phyloP scores from a whole-genome alignment of 352 stramenopile species.

The Pythium dissotocum region DNA sequence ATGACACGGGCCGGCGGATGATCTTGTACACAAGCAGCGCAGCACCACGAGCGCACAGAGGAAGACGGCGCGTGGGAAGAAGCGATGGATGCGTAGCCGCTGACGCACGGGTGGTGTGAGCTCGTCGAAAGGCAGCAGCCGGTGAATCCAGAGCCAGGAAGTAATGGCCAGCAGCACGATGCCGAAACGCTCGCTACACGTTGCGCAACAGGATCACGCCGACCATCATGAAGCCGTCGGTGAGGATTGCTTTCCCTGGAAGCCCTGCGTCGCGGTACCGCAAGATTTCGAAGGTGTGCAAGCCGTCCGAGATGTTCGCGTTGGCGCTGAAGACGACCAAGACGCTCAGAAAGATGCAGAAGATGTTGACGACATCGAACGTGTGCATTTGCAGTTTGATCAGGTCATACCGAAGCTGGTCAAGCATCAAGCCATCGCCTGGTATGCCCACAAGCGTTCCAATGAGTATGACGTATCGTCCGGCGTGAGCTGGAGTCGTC shows the following conservation, averaged over 20 bases:
- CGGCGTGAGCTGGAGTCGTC: neutral
- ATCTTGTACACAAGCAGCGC: slow-evolving; percentile 8
- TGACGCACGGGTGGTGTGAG: slow-evolving; percentile 8
- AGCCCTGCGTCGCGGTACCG: slow-evolving; percentile 9
- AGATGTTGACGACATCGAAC: slow-evolving; percentile 19
- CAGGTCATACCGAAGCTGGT: slow-evolving; percentile 13
- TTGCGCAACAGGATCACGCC: slow-evolving; percentile 14
- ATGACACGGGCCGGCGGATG: slow-evolving; percentile 1
- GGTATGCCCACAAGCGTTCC: neutral
- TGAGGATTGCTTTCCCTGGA: neutral
- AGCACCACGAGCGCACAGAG: neutral
- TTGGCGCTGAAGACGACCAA: slow-evolving; percentile 8
- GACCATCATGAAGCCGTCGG: slow-evolving; percentile 13
- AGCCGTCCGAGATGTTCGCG: slow-evolving; percentile 6
- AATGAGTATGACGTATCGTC: neutral
- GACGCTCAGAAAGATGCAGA: slow-evolving; percentile 8
- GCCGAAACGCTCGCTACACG: slow-evolving; percentile 7
- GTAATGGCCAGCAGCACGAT: neutral
- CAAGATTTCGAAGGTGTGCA: slow-evolving; percentile 14
- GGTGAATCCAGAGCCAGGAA: slow-evolving; percentile 11
- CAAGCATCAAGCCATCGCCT: neutral
- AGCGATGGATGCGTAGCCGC: neutral
- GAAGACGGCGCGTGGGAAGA: neutral
- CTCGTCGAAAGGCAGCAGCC: slow-evolving; percentile 9
- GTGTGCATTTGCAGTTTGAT: slow-evolving; percentile 12